Evolutionary conservation across 257 asterid species (phyloP), one percentile per base, ranked within the genome.

Genomic region (Eucommia ulmoides): DNA sequence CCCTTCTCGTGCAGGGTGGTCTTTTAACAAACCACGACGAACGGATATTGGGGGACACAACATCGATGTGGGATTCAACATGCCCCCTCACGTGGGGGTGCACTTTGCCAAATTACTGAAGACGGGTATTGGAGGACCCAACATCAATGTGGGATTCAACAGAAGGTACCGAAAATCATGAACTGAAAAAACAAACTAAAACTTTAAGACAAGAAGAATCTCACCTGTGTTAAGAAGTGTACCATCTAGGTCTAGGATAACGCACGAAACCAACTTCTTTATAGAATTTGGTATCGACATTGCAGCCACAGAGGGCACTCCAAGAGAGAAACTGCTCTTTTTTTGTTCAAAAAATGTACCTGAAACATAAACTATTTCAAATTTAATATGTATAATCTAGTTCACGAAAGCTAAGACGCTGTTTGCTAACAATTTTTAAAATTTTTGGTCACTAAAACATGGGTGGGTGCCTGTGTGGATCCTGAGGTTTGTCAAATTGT

Each of bases 171-270:
- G n/a, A 38, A 38, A 38, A 8, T 3, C 16, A 38, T 38, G 45
- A 38, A 38, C 16, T 2, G n/a, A 38, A 38, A 38, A 38, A 38
- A 38, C 10, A 38, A 38, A 3, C 4, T 3, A 38, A 49, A 11
- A 22, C 19, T 22, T 18, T 49, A 45, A 23, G 60, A n/a, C n/a
- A n/a, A 61, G 50, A 41, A 69, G 5, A 45, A 66, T 7, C 62
- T 22, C 49, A 84, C 96, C 96, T 64, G 96, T 88, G 63, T 84
- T 84, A 50, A 88, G 74, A 64, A 88, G 93, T 33, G 94, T 82
- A 55, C 96, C 97, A 60, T 88, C 97, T 78, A 88, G 76, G 76
- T 84, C 97, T 62, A 88, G 78, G 66, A 88, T 82, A 58, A 88
- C 93, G 49, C 87, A 65, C 19, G 84, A 64, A 24, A 70, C 81